These are phyloP conservation scores for Amoebophrya sp. DNA, from an alignment of 169 alveolate genomes.

Conservation along the genomic window DNA sequence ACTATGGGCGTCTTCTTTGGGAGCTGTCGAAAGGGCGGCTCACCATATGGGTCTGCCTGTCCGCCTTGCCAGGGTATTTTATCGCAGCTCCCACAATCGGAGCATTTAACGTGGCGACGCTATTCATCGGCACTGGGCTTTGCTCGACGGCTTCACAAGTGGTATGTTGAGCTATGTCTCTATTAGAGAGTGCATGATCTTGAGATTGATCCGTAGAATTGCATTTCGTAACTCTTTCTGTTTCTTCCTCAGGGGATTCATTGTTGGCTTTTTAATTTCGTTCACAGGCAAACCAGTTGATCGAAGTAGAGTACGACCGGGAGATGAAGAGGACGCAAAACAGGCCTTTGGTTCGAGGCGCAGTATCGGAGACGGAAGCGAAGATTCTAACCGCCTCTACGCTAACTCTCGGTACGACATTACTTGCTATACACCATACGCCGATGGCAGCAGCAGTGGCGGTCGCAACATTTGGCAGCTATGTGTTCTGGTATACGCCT, in stretches of 20 bases:
- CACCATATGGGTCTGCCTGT: not conserved
- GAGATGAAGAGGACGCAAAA: not conserved
- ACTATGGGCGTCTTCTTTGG: too few species aligned
- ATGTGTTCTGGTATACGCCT: not conserved
- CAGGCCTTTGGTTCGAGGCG: not conserved
- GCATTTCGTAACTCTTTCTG: too few species aligned
- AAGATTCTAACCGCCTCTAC: not conserved
- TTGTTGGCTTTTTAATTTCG: too few species aligned
- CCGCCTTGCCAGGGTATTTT: not conserved
- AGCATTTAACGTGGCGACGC: not conserved
- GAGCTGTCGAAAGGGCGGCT: not conserved
- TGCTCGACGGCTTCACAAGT: conserved; percentile 22
- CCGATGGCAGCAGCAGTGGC: too few species aligned
- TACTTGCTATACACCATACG: too few species aligned
- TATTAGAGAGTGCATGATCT: too few species aligned
- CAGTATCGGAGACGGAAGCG: not conserved
- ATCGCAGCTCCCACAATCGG: not conserved
- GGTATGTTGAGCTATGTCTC: too few species aligned
- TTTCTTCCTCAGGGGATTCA: too few species aligned
- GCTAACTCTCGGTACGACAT: too few species aligned
- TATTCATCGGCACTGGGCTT: not conserved
- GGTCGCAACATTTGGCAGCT: too few species aligned
- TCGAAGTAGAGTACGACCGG: not conserved
- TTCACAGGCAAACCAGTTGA: too few species aligned
- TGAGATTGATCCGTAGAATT: not conserved